Conservation (phyloP, 2,329 filamentous ascomycete genomes). For the Hortaea sp. region DNA sequence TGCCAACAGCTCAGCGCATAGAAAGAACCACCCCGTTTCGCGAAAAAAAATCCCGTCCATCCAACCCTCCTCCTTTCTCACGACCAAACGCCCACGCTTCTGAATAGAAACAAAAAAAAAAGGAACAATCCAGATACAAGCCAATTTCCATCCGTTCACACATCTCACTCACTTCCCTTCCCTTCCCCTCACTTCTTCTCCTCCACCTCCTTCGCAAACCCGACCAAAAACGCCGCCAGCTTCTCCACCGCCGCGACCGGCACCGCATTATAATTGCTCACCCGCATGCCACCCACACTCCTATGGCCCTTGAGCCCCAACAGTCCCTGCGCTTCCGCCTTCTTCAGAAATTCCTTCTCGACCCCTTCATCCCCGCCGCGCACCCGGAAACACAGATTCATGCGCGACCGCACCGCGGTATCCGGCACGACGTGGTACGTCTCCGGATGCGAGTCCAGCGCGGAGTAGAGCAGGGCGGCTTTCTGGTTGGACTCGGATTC, state of each 20-base stretch:
- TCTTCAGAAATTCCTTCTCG: constrained; percentile 71
- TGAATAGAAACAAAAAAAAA: too few species aligned
- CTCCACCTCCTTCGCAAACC: constrained; percentile 48
- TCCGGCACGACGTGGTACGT: constrained; percentile 73
- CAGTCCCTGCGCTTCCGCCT: constrained; percentile 57
- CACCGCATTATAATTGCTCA: constrained; percentile 84
- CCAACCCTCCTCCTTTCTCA: too few species aligned
- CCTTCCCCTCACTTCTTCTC: too few species aligned
- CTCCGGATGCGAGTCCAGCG: constrained; percentile 61
- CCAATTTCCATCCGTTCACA: too few species aligned
- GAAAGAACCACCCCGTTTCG: too few species aligned
- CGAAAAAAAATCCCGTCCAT: too few species aligned
- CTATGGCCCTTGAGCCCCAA: constrained; percentile 83
- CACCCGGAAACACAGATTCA: constrained; percentile 93
- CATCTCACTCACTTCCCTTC: too few species aligned
- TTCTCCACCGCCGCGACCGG: constrained; percentile 56
- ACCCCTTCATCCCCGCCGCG: constrained; percentile 50
- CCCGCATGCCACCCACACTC: constrained; percentile 74
- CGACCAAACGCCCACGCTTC: too few species aligned
- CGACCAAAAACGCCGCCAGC: constrained; percentile 54
- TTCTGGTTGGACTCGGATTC: constrained; percentile 65
- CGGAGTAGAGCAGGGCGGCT: constrained; percentile 63
- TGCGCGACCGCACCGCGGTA: constrained; percentile 66
- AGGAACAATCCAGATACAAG: too few species aligned
- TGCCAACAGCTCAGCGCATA: too few species aligned